Evolutionary conservation across 257 asterid genomes (phyloP).

Genomic region (Solanum appendiculatum): DNA sequence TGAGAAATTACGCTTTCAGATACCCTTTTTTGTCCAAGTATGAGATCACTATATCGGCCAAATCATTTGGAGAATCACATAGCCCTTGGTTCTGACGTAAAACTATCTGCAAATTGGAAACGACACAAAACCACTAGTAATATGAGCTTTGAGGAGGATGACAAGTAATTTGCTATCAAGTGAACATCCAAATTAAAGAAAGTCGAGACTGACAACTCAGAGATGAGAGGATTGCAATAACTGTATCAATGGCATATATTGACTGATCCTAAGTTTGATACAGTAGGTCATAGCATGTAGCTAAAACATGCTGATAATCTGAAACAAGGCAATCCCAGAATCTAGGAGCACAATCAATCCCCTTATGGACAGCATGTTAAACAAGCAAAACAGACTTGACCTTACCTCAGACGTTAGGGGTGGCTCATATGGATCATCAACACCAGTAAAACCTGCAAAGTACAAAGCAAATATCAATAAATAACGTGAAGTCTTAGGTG

Average conservation of each 20-base stretch:
- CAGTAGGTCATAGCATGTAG: background rate
- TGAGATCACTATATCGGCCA: conserved; percentile 65
- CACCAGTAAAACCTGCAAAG: conserved; percentile 84
- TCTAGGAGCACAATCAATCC: background rate
- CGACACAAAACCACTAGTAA: background rate
- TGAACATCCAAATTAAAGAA: background rate
- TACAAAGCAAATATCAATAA: background rate
- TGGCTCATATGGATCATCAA: conserved; percentile 94
- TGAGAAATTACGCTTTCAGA: conserved; percentile 38
- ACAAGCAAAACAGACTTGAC: background rate
- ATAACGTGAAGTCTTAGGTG: background rate
- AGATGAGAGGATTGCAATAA: background rate
- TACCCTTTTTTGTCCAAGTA: conserved; percentile 68
- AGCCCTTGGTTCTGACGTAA: conserved; percentile 48
- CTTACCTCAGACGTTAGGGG: conserved; percentile 85
- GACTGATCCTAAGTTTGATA: background rate
- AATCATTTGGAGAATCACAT: conserved; percentile 50
- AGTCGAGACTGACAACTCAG: background rate
- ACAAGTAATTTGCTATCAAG: background rate
- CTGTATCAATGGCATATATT: background rate
- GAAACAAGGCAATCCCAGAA: background rate
- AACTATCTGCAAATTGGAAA: conserved; percentile 49
- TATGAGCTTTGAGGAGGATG: background rate
- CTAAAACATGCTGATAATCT: background rate
- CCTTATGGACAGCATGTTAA: background rate